These are phyloP conservation scores for Heterobasidion annosum DNA, from an alignment of 1,284 basidiomycete genomes.

Conservation along the genomic window DNA sequence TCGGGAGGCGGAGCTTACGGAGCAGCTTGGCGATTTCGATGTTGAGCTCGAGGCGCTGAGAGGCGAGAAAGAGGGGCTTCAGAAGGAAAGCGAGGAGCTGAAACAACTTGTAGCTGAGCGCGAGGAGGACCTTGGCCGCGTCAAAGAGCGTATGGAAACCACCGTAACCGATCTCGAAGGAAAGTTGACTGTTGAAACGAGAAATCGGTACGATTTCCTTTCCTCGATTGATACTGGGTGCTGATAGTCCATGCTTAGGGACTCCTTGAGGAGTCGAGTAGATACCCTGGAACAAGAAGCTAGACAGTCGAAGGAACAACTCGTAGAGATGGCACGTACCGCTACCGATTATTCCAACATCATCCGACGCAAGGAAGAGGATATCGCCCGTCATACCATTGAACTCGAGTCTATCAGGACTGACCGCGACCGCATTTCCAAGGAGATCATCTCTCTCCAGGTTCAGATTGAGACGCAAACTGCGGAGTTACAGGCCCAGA, in stretches of 20 bases:
- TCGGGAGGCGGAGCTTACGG: conserved; percentile 50
- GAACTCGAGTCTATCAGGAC: conserved; percentile 45
- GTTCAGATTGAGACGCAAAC: conserved; percentile 62
- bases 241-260: conserved; percentile 31
- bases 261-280: conserved; percentile 49
- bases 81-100: conserved; percentile 64
- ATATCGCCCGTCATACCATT: conserved; percentile 50
- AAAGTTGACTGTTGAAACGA: conserved; percentile 60
- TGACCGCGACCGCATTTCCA: conserved; percentile 45
- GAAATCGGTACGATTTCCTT: conserved; percentile 47
- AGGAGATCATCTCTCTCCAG: conserved; percentile 59
- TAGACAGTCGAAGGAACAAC: conserved; percentile 70
- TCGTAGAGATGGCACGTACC: conserved; percentile 70
- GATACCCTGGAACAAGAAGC: conserved; percentile 58
- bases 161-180: conserved; percentile 65
- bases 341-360: conserved; percentile 73
- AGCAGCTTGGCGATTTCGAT: conserved; percentile 49
- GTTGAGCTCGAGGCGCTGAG: conserved; percentile 50
- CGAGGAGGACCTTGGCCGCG: conserved; percentile 72
- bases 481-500: conserved; percentile 58
- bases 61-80: conserved; percentile 50
- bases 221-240: conserved; percentile 1
- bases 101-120: conserved; percentile 63
- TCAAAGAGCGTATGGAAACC: conserved; percentile 71
- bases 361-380: conserved; percentile 74